Evolutionary conservation across 192 early-diverging fungal genomes (phyloP), one percentile per base, ranked within the genome.

Genomic region (Entrophospora sp.): DNA sequence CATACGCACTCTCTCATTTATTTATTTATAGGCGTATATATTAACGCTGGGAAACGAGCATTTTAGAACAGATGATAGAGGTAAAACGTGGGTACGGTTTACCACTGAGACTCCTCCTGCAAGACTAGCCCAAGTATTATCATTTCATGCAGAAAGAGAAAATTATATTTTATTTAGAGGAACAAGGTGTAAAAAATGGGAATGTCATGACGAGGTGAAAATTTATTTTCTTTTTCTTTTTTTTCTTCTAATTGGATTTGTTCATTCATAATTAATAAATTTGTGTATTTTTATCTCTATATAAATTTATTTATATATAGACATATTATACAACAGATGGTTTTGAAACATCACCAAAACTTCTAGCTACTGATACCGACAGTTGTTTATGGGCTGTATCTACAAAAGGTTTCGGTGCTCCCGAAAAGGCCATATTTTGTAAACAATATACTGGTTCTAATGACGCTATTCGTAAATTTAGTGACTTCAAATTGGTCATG

Each of bases 371-470:
- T 8, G 77, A 85, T 28, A 81, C 81, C 4, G 63, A 79, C 28
- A 83, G 84, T 64, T 95, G 92, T 66, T 68, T 85, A 37, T 95
- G 89, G 89, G 84, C 83, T 20, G 68, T 75, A 4, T 85, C 86
- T 13, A 86, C 82, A 9, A 60, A 69, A 20, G 70, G 80, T 45
- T 87, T 90, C 69, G 68, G 81, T 62, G 80, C 85, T 31, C 78
- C 88, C 3, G 79, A 77, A 14, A 81, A 89, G 14, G 77, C 81
- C 34, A 81, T 95, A 36, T 85, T 91, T 60, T 95, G 93, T 61
- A 66, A 87, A 35, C 78, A 87, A 58, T 74, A 63, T 44, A 71
- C 73, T 53, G 37, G 66, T 10, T 51, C 45, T 9, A 38, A 35
- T 28, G 61, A 64, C 9, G 73, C 68, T 6, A 34, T 71, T 46